Conservation (phyloP, 2,329 filamentous ascomycete species). For the Aspergillus pseudoglaucus region DNA sequence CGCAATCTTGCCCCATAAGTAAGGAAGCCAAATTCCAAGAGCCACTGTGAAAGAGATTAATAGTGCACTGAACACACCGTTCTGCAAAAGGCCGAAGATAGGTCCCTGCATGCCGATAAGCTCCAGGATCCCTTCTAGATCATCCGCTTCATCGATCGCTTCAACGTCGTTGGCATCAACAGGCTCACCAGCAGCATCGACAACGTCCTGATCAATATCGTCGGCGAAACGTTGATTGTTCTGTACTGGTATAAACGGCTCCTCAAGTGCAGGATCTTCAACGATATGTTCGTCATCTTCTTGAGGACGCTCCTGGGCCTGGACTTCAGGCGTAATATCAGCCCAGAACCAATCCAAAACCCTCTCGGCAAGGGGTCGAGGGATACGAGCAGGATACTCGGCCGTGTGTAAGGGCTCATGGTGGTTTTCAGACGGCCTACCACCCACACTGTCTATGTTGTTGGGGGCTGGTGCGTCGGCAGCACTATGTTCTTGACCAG, state of each 20-base stretch:
- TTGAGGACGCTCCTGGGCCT: slow-evolving; percentile 34
- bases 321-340: slow-evolving; percentile 24
- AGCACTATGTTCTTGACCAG: background rate
- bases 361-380: slow-evolving; percentile 17
- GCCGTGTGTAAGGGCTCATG: slow-evolving; percentile 2
- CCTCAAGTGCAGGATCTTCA: slow-evolving; percentile 53
- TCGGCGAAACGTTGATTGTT: slow-evolving; percentile 37
- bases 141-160: slow-evolving; percentile 67
- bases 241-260: slow-evolving; percentile 53
- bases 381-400: slow-evolving; percentile 10
- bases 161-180: slow-evolving; percentile 61
- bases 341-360: slow-evolving; percentile 43
- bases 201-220: slow-evolving; percentile 12
- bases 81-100: slow-evolving; percentile 82
- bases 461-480: background rate
- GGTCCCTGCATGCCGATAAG: slow-evolving; percentile 95
- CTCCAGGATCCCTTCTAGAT: slow-evolving; percentile 93
- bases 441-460: background rate
- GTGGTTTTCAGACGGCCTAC: slow-evolving; percentile 1
- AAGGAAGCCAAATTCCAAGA: slow-evolving; percentile 81
- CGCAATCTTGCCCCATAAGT: slow-evolving; percentile 80
- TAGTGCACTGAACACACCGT: slow-evolving; percentile 87
- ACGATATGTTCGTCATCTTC: slow-evolving; percentile 56
- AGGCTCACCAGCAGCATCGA: slow-evolving; percentile 43
- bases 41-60: slow-evolving; percentile 83